These are phyloP conservation scores for Populus ilicifolia DNA, from an alignment of 345 rosid species.

Conservation along the genomic window DNA sequence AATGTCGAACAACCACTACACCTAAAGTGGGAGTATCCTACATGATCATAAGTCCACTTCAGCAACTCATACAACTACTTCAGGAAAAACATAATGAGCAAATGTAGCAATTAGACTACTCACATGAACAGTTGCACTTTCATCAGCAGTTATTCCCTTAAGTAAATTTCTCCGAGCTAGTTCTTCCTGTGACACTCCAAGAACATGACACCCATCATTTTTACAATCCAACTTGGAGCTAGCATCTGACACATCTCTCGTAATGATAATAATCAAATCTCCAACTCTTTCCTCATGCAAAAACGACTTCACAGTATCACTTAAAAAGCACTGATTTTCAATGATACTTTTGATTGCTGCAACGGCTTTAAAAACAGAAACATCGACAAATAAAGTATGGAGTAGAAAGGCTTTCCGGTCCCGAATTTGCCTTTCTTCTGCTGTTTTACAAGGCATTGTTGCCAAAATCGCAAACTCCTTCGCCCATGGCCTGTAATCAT, in stretches of 20 bases:
- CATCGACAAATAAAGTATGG: constrained; percentile 33
- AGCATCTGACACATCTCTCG: constrained; percentile 28
- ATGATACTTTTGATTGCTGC: constrained; percentile 15
- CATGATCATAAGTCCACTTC: constrained; percentile 28
- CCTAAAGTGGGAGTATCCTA: constrained; percentile 34
- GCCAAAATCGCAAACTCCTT: constrained; percentile 33
- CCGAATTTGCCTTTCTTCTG: constrained; percentile 31
- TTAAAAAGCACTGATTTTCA: constrained; percentile 9
- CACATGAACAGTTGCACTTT: constrained; percentile 36
- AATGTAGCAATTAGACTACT: constrained; percentile 18
- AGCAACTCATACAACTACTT: constrained; percentile 29
- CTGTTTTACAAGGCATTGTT: constrained; percentile 37
- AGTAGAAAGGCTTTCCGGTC: constrained; percentile 37
- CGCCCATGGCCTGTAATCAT: constrained; percentile 34
- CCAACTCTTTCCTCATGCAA: constrained; percentile 24
- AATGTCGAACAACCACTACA: constrained; percentile 32
- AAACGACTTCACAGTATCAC: constrained; percentile 10
- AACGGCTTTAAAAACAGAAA: constrained; percentile 33
- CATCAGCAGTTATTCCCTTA: constrained; percentile 36
- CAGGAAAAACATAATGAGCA: constrained; percentile 19
- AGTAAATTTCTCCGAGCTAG: constrained; percentile 32
- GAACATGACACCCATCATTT: constrained; percentile 31
- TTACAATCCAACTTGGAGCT: constrained; percentile 27
- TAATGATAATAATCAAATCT: constrained; percentile 21
- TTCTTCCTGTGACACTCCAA: constrained; percentile 30